Evolutionary conservation across 1,284 basidiomycete species (phyloP).

Genomic region (Cutaneotrichosporon cavernicola): DNA sequence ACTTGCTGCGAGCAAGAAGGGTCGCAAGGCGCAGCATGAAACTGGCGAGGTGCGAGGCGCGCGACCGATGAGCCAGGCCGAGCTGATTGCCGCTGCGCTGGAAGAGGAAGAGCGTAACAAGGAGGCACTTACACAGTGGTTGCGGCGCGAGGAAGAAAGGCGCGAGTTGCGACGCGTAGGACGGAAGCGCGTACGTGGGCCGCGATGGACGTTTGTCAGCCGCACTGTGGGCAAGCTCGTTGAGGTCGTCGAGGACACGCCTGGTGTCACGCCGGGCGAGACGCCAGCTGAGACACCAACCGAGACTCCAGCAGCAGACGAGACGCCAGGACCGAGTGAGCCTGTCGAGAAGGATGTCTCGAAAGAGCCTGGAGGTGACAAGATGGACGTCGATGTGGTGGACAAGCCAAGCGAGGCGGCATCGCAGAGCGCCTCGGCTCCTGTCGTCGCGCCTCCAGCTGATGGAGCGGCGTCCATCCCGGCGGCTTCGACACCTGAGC

Average conservation of each 20-base stretch:
- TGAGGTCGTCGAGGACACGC: conserved; percentile 31
- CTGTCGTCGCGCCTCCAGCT: neutral
- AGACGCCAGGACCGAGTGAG: neutral
- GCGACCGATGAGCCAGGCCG: conserved; percentile 53
- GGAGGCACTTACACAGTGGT: conserved; percentile 55
- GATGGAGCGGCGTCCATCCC: neutral
- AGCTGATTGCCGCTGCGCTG: conserved; percentile 57
- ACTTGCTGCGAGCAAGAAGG: conserved; percentile 16
- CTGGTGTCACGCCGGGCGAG: neutral
- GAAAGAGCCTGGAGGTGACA: neutral
- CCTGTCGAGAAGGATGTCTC: neutral
- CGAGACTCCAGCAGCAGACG: neutral
- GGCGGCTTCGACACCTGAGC: neutral
- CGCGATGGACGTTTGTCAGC: conserved; percentile 55
- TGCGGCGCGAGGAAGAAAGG: conserved; percentile 56
- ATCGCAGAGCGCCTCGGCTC: neutral
- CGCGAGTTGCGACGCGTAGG: conserved; percentile 52
- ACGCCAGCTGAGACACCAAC: conserved; percentile 2
- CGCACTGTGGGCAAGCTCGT: conserved; percentile 50
- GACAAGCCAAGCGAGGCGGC: neutral
- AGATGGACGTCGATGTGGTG: neutral
- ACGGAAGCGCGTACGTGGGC: conserved; percentile 54
- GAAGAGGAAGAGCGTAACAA: conserved; percentile 58
- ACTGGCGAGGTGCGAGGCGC: conserved; percentile 39
- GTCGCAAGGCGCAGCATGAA: conserved; percentile 42